A percentile compares a stretch with the other conserved stretches of the same genome.
These are phyloP conservation scores for Thinopyrum obtusiflorum DNA, from an alignment of 202 grass and related monocot genomes.

Conservation along the genomic window DNA sequence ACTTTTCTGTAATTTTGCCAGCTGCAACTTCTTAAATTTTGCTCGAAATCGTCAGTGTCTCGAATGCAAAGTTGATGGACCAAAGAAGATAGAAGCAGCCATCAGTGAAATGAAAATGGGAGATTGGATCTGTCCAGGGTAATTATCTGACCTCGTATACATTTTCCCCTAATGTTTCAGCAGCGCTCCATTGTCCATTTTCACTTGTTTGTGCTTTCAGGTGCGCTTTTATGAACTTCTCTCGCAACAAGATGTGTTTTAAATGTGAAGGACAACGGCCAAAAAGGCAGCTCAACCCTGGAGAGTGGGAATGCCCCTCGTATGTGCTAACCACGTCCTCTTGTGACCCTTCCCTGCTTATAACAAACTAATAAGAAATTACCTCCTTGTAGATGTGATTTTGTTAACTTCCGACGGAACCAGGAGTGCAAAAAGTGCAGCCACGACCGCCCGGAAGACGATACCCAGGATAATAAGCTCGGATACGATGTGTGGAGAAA, in stretches of 20 bases:
- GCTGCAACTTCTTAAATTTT: constrained; percentile 94
- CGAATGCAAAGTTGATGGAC: constrained; percentile 75
- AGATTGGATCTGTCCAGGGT: constrained; percentile 82
- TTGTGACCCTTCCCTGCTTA: background rate
- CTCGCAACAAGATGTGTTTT: constrained; percentile 71
- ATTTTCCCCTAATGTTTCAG: background rate
- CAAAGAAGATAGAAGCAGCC: constrained; percentile 40
- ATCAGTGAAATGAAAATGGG: constrained; percentile 65
- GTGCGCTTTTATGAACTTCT: constrained; percentile 83
- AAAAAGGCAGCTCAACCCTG: constrained; percentile 62
- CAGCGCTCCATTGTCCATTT: constrained; percentile 17
- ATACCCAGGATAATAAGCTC: constrained; percentile 37
- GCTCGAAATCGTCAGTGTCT: constrained; percentile 62
- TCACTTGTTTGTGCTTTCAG: constrained; percentile 41
- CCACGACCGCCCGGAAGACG: constrained; percentile 50
- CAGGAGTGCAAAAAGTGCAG: constrained; percentile 62
- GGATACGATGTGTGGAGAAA: constrained; percentile 40
- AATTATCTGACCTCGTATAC: constrained; percentile 11
- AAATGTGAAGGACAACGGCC: constrained; percentile 69
- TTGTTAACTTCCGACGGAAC: constrained; percentile 72
- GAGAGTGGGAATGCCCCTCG: constrained; percentile 89
- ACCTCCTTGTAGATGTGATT: constrained; percentile 54
- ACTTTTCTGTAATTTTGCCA: constrained; percentile 30
- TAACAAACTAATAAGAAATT: constrained; percentile 14
- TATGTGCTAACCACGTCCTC: constrained; percentile 32